Percentiles rank a stretch among this genome's conserved stretches.
These are phyloP conservation scores for Brassica cretica DNA, from an alignment of 345 rosid species.

Conservation along the genomic window DNA sequence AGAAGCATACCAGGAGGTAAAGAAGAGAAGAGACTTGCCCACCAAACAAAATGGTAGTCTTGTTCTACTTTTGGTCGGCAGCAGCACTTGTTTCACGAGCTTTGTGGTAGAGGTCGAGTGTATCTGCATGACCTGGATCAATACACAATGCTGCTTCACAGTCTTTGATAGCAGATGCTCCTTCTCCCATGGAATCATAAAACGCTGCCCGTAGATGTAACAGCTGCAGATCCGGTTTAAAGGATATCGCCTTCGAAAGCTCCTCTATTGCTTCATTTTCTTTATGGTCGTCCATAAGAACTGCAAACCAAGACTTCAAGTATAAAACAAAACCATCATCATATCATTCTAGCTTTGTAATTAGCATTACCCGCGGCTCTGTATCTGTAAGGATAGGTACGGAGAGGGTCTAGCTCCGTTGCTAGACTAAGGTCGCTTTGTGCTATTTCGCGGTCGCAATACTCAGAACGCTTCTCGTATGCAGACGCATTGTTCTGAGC, in stretches of 20 bases:
- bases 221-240: slow-evolving; percentile 86
- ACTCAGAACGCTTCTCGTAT: slow-evolving; percentile 84
- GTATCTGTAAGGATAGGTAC: slow-evolving; percentile 87
- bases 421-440: slow-evolving; percentile 72
- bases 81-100: slow-evolving; percentile 45
- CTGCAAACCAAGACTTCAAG: slow-evolving; percentile 39
- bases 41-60: neutral
- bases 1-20: slow-evolving; percentile 39
- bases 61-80: slow-evolving; percentile 35
- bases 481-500: slow-evolving; percentile 82
- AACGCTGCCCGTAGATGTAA: slow-evolving; percentile 88
- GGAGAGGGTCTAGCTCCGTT: slow-evolving; percentile 73
- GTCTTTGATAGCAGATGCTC: slow-evolving; percentile 50
- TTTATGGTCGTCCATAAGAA: slow-evolving; percentile 86
- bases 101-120: slow-evolving; percentile 56
- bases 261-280: slow-evolving; percentile 80
- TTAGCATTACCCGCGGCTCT: slow-evolving; percentile 75
- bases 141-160: slow-evolving; percentile 89
- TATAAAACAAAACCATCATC: neutral
- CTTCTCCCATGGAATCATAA: slow-evolving; percentile 63
- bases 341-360: neutral
- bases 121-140: slow-evolving; percentile 56
- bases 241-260: slow-evolving; percentile 67
- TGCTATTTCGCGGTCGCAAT: slow-evolving; percentile 82
- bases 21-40: slow-evolving; percentile 27